Base-by-base conservation (phyloP, 495 filamentous ascomycete species). In the Penicillium ochrochloron region DNA sequence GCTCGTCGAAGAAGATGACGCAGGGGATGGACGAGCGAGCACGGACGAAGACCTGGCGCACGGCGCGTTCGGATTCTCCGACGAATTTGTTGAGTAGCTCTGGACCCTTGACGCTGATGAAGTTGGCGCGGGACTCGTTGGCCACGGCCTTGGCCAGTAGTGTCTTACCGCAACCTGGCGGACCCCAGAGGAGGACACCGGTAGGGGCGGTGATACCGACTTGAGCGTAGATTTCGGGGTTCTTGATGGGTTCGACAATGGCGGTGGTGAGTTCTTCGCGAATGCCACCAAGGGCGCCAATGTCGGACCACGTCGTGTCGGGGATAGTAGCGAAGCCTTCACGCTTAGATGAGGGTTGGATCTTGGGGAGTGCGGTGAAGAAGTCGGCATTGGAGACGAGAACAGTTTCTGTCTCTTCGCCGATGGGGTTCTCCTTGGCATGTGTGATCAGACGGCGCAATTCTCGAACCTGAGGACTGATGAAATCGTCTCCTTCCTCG, bases 291-390 rank as follows among this genome's bases (percentile, higher is more conserved):
- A 99, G 83, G 5, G 95, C 95, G 55, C 95, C 95, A 60, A 99
- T 94, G 70, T 97, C 89, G 37, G 86, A 81, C 95, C 94, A 99
- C 1, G 92, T 97, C 8, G 94, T 97, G 73, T 97, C 91, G n/a
- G 95, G 95, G 50, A 98, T 92, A 1, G 94, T 97, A 31, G 94
- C 92, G 76, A 99, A 99, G 63, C 95, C 95, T 80, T 99, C 96
- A 19, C 95, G 89, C 72, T 96, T 96, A 21, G 92, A 90, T 1
- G 93, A 97, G 5, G 95, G 96, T 64, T 96, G 93, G 59, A 98
- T 93, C 69, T 88, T 89, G 42, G 90, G 86, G 31, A 97, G 82
- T 29, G 94, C 95, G 7, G 83, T 83, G 29, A 89, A 77, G 75
- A 96, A 95, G 59, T 95, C 91, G 8, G 77, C 74, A 63, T 85